Evolutionary conservation across 2,329 filamentous ascomycete species (phyloP).

Genomic region (Periconia macrospinosa): DNA sequence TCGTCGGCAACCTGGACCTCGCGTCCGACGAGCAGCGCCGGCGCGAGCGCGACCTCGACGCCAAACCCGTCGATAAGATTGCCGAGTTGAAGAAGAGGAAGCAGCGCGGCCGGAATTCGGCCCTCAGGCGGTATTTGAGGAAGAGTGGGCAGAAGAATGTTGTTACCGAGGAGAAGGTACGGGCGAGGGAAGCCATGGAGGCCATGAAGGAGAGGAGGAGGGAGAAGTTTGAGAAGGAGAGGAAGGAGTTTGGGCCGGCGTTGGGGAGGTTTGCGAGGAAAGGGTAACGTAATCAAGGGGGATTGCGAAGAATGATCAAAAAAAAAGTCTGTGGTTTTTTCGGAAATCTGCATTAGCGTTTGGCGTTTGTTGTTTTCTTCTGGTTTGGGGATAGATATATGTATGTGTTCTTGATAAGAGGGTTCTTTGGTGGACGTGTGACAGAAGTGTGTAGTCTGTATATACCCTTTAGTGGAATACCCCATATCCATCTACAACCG

Average conservation of each 20-base stretch:
- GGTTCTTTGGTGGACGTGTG: too few species aligned
- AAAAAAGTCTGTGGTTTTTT: background rate
- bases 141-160: slow-evolving; percentile 94
- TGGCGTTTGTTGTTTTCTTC: background rate
- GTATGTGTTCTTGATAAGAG: too few species aligned
- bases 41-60: slow-evolving; percentile 78
- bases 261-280: slow-evolving; percentile 82
- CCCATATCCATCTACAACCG: too few species aligned
- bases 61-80: slow-evolving; percentile 62
- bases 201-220: slow-evolving; percentile 68
- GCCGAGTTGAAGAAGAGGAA: slow-evolving; percentile 67
- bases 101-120: slow-evolving; percentile 86
- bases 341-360: slow-evolving; percentile 1
- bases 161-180: slow-evolving; percentile 90
- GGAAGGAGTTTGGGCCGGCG: slow-evolving; percentile 80
- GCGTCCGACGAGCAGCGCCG: slow-evolving; percentile 75
- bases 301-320: background rate
- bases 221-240: slow-evolving; percentile 49
- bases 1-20: slow-evolving; percentile 84
- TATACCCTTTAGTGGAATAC: too few species aligned
- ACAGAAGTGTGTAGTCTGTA: too few species aligned
- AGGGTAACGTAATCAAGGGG: slow-evolving; percentile 38
- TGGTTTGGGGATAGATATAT: background rate
- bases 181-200: slow-evolving; percentile 79
- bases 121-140: slow-evolving; percentile 81